A percentile compares a stretch with the other conserved stretches of the same genome.
These are phyloP conservation scores for Symbiodinium natans DNA, from an alignment of 73 alveolate genomes.

Conservation along the genomic window DNA sequence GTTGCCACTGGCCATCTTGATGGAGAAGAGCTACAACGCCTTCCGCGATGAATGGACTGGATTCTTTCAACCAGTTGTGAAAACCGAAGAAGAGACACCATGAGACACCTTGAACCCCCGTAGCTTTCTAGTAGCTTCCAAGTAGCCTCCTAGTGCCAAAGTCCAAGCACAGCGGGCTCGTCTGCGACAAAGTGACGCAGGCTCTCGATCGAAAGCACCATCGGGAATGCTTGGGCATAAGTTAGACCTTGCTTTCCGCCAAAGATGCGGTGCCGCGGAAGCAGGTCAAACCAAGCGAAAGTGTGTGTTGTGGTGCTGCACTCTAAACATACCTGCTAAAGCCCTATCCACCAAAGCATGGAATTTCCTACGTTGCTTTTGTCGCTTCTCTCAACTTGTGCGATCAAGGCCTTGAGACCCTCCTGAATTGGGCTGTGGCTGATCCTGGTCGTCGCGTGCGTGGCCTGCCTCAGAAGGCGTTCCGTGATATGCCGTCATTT, in stretches of 20 bases:
- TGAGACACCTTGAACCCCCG: background rate
- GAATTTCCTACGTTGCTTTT: no score
- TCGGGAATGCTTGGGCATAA: no score
- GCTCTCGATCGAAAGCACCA: background rate
- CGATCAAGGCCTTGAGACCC: constrained; percentile 31
- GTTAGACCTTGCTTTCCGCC: no score
- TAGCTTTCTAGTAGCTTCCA: background rate
- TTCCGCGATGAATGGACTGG: constrained; percentile 50
- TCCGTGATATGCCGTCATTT: no score
- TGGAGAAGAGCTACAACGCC: constrained; percentile 62
- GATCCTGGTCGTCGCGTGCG: constrained; percentile 46
- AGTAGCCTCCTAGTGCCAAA: background rate
- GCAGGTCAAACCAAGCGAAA: no score
- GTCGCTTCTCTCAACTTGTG: no score
- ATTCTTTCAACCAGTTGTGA: constrained; percentile 25
- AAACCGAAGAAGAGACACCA: constrained; percentile 16
- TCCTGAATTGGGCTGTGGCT: constrained; percentile 13
- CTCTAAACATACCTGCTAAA: no score
- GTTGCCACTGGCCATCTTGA: constrained; percentile 49
- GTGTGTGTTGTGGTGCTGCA: no score
- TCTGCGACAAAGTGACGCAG: background rate
- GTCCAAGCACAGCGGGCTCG: background rate
- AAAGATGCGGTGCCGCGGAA: background rate
- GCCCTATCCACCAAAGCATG: no score
- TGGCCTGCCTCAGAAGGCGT: constrained; percentile 85